Evolutionary conservation across 2,329 filamentous ascomycete genomes (phyloP).

Genomic region (Colletotrichum euphorbiae): DNA sequence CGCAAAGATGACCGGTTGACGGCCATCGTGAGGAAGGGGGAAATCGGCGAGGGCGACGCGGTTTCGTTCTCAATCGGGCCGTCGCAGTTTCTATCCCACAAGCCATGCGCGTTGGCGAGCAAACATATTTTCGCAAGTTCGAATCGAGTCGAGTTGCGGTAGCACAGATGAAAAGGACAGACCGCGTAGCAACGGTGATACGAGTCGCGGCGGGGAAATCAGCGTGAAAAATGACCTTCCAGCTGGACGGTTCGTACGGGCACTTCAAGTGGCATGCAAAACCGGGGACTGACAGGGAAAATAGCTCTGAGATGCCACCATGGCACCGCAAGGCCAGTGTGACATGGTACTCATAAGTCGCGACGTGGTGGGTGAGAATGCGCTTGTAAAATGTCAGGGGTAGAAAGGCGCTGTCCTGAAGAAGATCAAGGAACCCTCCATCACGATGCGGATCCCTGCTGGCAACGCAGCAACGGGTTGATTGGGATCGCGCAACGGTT

Average conservation of each 20-base stretch:
- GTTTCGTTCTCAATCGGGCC: background rate
- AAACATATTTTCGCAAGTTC: conserved; percentile 20
- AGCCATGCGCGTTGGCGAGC: background rate
- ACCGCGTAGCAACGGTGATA: background rate
- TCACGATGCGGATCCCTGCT: conserved; percentile 1
- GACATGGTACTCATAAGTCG: conserved; percentile 10
- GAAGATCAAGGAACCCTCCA: background rate
- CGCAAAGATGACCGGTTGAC: conserved; percentile 10
- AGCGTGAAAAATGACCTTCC: conserved; percentile 1
- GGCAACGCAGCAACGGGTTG: conserved; percentile 8
- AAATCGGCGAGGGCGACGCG: background rate
- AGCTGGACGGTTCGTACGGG: conserved; percentile 13
- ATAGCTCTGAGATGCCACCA: conserved; percentile 1
- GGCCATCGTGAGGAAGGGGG: conserved; percentile 1
- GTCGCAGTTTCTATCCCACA: background rate
- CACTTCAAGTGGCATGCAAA: conserved; percentile 11
- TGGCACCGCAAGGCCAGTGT: background rate
- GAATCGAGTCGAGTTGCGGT: background rate
- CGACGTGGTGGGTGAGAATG: background rate
- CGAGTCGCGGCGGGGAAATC: conserved; percentile 23
- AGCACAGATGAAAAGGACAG: background rate
- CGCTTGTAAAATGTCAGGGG: conserved; percentile 19
- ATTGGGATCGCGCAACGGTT: background rate
- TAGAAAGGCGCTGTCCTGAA: conserved; percentile 11
- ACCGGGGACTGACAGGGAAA: conserved; percentile 16